phyloP scores from a whole-genome alignment of 164 flowering plant genomes.

The Vitis rotundifolia region DNA sequence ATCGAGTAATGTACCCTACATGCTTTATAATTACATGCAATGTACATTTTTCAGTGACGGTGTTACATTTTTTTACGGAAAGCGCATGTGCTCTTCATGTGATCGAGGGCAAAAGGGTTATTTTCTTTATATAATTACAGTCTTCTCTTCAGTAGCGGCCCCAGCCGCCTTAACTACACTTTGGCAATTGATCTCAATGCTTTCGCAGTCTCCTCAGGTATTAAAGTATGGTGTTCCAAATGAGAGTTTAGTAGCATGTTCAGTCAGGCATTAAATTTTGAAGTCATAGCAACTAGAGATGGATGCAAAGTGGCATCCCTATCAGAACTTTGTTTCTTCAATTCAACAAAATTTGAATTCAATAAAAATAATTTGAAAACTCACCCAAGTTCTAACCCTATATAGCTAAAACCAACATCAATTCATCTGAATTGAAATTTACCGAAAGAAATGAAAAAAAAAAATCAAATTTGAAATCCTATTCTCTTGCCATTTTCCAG shows the following conservation, averaged over 20 bases:
- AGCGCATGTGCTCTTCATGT: no score
- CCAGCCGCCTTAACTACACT: conserved; percentile 64
- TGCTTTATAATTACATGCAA: no score
- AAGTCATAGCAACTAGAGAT: no score
- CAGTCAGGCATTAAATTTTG: conserved; percentile 33
- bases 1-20: no score
- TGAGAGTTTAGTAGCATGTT: conserved; percentile 38
- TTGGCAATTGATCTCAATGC: conserved; percentile 62
- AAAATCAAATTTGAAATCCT: neutral
- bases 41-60: no score
- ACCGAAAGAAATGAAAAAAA: neutral
- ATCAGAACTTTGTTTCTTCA: no score
- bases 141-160: conserved; percentile 83
- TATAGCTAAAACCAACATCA: neutral
- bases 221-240: conserved; percentile 25
- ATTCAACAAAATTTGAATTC: no score
- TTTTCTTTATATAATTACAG: no score
- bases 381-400: neutral
- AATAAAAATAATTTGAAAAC: neutral
- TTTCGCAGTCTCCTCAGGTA: no score
- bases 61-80: no score
- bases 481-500: neutral
- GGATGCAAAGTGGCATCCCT: no score
- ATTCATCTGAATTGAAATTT: neutral
- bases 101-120: no score